Percentiles rank a stretch among this genome's conserved stretches.
These are phyloP conservation scores for Inga leiocalycina DNA, from an alignment of 306 rosid species.

Conservation along the genomic window DNA sequence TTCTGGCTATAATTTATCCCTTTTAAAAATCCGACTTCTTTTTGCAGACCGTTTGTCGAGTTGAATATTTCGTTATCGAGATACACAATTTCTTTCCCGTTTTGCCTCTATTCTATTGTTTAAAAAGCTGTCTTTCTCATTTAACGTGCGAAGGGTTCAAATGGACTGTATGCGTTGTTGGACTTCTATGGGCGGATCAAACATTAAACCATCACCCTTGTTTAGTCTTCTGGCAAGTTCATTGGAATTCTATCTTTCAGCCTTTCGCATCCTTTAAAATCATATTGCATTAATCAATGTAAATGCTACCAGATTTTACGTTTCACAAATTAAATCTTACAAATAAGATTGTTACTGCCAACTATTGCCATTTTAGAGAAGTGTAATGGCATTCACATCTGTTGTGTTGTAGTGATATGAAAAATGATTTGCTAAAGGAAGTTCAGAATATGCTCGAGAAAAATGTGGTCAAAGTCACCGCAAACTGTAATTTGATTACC, in stretches of 20 bases:
- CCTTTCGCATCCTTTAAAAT: neutral
- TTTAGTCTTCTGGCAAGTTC: neutral
- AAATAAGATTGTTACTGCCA: neutral
- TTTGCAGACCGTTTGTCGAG: neutral
- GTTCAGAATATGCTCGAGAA: neutral
- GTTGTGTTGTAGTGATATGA: neutral
- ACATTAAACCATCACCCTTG: neutral
- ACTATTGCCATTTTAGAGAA: neutral
- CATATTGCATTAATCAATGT: neutral
- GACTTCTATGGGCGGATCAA: neutral
- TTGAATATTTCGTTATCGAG: neutral
- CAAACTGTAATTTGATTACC: neutral
- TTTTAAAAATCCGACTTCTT: neutral
- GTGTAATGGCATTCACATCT: neutral
- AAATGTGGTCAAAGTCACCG: neutral
- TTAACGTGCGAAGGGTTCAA: constrained; percentile 6
- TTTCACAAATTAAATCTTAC: neutral
- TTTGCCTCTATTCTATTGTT: neutral
- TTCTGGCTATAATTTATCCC: neutral
- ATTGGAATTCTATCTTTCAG: constrained; percentile 1
- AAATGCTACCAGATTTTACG: neutral
- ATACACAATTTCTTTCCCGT: neutral
- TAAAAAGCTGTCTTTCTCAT: neutral
- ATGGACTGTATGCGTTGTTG: neutral
- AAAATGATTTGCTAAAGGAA: neutral